A percentile compares a stretch with the other conserved stretches of the same genome.
Conservation (phyloP, 805 yeast genomes). For the Barnettozyma botsteinii region DNA sequence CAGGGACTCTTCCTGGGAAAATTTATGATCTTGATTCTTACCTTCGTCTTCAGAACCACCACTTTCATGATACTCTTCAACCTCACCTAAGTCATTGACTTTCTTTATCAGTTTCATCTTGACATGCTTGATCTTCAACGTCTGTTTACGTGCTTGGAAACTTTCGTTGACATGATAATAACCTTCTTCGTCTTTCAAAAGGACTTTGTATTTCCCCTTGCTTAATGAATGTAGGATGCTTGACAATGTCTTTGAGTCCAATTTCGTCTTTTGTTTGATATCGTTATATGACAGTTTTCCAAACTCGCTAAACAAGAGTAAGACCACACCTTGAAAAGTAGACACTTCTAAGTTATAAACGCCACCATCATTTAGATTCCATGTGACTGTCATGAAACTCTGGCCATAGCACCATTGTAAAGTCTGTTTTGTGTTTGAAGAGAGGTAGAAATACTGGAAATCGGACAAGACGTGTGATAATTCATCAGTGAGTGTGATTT, state of each 20-base stretch:
- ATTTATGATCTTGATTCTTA: constrained; percentile 3
- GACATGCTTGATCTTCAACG: constrained; percentile 15
- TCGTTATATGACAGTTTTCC: constrained; percentile 13
- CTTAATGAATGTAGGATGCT: constrained; percentile 22
- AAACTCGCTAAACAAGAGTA: constrained; percentile 17
- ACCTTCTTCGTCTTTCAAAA: constrained; percentile 10
- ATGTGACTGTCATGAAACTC: constrained; percentile 18
- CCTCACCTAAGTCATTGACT: not conserved
- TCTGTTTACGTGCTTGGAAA: constrained; percentile 14
- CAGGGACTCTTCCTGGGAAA: constrained; percentile 10
- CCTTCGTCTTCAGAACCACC: not conserved
- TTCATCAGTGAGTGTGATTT: constrained; percentile 9
- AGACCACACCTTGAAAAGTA: constrained; percentile 17
- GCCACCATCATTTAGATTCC: constrained; percentile 12
- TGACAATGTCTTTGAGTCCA: constrained; percentile 15
- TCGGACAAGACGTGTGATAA: constrained; percentile 3
- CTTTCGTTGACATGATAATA: constrained; percentile 14
- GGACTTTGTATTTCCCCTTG: constrained; percentile 17
- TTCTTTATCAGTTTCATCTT: constrained; percentile 20
- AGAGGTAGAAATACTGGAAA: constrained; percentile 14
- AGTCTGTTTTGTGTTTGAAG: constrained; percentile 5
- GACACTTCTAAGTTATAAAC: constrained; percentile 18
- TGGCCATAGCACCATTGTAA: constrained; percentile 20
- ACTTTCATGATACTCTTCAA: too few relatives aligned
- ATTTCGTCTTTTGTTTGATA: constrained; percentile 7